Conservation (phyloP, 306 rosid species). For the Senna siamea region DNA sequence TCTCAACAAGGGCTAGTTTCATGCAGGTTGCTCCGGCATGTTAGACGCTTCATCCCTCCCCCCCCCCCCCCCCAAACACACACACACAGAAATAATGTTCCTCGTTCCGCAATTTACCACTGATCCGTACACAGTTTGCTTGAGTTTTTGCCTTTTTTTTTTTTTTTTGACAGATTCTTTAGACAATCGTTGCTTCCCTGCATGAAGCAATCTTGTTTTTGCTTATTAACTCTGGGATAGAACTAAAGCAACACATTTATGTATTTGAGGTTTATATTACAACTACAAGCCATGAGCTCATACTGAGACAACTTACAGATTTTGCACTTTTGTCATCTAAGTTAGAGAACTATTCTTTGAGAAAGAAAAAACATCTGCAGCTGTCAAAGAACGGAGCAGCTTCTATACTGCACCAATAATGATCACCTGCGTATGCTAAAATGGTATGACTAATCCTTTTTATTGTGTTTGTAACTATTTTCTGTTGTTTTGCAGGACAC, state of each 20-base stretch:
- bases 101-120: not conserved
- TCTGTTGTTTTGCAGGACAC: conserved; percentile 68
- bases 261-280: not conserved
- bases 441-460: not conserved
- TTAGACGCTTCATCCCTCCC: not conserved
- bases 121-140: not conserved
- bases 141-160: not conserved
- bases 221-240: too few species aligned
- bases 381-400: not conserved
- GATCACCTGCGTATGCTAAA: not conserved
- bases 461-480: not conserved
- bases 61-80: too few species aligned
- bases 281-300: not conserved
- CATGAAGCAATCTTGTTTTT: not conserved
- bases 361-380: not conserved
- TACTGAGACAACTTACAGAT: not conserved
- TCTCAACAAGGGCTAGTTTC: conserved; percentile 7
- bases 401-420: too few species aligned
- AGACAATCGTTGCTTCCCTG: not conserved
- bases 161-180: too few species aligned
- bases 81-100: not conserved
- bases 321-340: not conserved
- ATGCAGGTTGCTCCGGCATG: not conserved
- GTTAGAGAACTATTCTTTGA: not conserved
- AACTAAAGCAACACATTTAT: not conserved